phyloP scores from a whole-genome alignment of 768 basidiomycete species.

The Sutorius australiensis region DNA sequence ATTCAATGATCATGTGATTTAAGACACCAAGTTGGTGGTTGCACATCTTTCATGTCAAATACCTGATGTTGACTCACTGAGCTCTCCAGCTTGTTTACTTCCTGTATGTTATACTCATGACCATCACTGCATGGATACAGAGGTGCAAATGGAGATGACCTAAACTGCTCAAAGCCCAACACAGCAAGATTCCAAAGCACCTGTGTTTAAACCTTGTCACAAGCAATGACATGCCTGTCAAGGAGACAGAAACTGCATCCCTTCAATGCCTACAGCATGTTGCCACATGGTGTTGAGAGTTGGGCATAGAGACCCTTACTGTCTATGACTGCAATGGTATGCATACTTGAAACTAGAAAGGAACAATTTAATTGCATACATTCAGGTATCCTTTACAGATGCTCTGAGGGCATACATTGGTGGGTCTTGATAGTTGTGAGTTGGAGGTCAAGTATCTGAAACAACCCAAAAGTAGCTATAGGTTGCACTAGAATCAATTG shows the following conservation, averaged over 20 bases:
- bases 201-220: constrained; percentile 61
- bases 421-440: constrained; percentile 42
- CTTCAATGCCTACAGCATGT: constrained; percentile 51
- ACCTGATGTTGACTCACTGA: constrained; percentile 39
- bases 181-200: constrained; percentile 60
- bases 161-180: constrained; percentile 44
- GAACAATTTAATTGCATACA: constrained; percentile 5
- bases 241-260: constrained; percentile 40
- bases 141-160: constrained; percentile 39
- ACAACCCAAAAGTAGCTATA: no score
- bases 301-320: constrained; percentile 61
- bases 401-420: constrained; percentile 40
- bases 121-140: constrained; percentile 39
- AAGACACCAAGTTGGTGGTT: not conserved
- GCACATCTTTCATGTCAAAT: constrained; percentile 10
- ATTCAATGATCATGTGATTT: constrained; percentile 18
- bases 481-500: no score
- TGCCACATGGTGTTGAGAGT: constrained; percentile 58
- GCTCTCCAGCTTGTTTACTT: constrained; percentile 56
- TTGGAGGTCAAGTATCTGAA: constrained; percentile 67
- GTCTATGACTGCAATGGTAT: constrained; percentile 72
- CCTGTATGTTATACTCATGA: constrained; percentile 46
- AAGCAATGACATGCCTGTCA: constrained; percentile 33
- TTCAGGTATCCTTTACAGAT: constrained; percentile 40
- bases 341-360: constrained; percentile 18